Percentiles rank a stretch among this genome's conserved stretches.
Conservation (phyloP, 345 rosid genomes). For the Psidium friedrichsthalianum region DNA sequence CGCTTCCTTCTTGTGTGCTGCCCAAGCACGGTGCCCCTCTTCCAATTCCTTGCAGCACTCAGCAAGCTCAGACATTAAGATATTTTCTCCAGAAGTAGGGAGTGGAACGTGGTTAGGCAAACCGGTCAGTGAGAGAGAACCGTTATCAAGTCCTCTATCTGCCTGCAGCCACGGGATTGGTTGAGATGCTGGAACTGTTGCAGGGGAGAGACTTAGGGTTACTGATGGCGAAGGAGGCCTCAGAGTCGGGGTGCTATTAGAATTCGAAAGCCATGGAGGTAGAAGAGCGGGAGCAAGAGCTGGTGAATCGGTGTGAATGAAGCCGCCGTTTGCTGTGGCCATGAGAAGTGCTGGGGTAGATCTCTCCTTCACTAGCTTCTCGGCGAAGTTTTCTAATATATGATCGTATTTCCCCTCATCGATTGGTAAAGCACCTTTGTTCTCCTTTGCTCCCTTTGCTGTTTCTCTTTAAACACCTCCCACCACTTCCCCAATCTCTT, state of each 20-base stretch:
- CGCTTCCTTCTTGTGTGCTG: conserved; percentile 87
- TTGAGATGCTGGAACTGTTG: conserved; percentile 56
- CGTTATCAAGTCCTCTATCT: conserved; percentile 38
- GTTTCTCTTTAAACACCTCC: conserved; percentile 98
- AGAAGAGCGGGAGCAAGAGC: conserved; percentile 40
- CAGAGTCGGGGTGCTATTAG: conserved; percentile 36
- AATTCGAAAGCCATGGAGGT: conserved; percentile 84
- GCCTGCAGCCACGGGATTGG: conserved; percentile 86
- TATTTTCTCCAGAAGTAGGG: conserved; percentile 41
- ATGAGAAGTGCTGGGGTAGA: conserved; percentile 42
- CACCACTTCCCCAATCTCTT: conserved; percentile 98
- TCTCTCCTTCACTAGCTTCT: conserved; percentile 78
- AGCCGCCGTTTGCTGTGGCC: conserved; percentile 72
- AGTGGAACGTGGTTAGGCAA: conserved; percentile 26
- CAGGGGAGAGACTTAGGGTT: conserved; percentile 72
- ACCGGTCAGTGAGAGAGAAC: conserved; percentile 38
- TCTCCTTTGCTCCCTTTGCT: conserved; percentile 82
- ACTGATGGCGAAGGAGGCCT: conserved; percentile 70
- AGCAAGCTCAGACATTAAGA: conserved; percentile 53
- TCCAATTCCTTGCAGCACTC: conserved; percentile 92
- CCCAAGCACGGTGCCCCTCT: conserved; percentile 80
- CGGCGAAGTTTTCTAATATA: conserved; percentile 87
- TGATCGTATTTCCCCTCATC: conserved; percentile 88
- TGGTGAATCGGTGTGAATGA: conserved; percentile 40
- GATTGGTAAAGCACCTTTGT: conserved; percentile 49